Base-by-base conservation (phyloP, 164 flowering plant genomes). In the Stephania japonica region DNA sequence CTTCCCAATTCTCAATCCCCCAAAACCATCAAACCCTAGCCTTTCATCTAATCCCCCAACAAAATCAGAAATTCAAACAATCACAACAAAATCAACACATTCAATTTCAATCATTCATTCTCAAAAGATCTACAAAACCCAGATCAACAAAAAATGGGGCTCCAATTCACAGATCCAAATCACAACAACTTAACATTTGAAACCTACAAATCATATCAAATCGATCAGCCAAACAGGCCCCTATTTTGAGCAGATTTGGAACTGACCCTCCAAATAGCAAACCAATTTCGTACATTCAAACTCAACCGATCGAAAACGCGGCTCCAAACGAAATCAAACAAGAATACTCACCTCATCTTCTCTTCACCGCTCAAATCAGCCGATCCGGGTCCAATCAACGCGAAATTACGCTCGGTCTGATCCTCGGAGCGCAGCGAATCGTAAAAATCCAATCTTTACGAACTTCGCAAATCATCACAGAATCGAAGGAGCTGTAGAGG, bases 1-100 rank as follows among this genome's bases (percentile, higher is more conserved):
- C 21, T 56, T 56, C 23, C 21, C 21, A 14, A 56, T 47, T 44
- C 77, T 65, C 42, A 62, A 63, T 62, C 53, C 67, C 21, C 61
- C 63, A 43, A 25, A 24, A 18, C 72, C 72, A 63, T 43, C 16
- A 14, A 38, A 1, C 61, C 56, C 59, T 23, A 32, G 38, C 38
- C 67, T 47, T 10, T 24, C 24, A 59, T 19, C 64, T 24, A 59
- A 59, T 19, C 64, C 64, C 64, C 21, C 24, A 5, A 19, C 7
- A 59, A 0, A 59, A 6, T 5, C 7, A 53, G 61, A 53, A 53
- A 53, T 16, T 53, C 13, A 59, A 59, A 59, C 38, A n/a, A 59
- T 21, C 10, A 59, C n/a, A 59, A 59, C 9, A 21, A n/a, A 59
- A 59, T 59, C 64, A 5, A n/a, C 2, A 59, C 64, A 59, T 21